A percentile compares a stretch with the other conserved stretches of the same genome.
These are phyloP conservation scores for Penicillium coffeae DNA, from an alignment of 495 filamentous ascomycete species.

Conservation along the genomic window DNA sequence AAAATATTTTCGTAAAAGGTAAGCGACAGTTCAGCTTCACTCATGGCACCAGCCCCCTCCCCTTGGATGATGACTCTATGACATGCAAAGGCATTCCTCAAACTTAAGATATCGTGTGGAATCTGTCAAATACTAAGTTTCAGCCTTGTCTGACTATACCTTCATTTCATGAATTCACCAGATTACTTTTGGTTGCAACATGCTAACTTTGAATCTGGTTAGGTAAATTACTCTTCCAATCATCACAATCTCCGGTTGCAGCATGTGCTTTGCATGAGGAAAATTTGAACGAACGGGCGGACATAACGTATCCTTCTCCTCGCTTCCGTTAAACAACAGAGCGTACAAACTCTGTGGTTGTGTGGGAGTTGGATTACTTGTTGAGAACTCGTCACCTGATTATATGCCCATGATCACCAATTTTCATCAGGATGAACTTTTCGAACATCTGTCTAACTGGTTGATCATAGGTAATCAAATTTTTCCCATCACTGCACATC, in stretches of 20 bases:
- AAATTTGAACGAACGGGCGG: constrained; percentile 97
- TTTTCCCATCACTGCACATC: constrained; percentile 9
- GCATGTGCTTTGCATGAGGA: constrained; percentile 64
- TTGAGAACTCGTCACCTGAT: constrained; percentile 98
- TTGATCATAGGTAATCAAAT: constrained; percentile 29
- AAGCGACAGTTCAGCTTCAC: constrained; percentile 28
- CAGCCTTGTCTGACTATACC: constrained; percentile 92
- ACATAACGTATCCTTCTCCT: constrained; percentile 75
- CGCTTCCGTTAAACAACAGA: constrained; percentile 60
- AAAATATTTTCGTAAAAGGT: constrained; percentile 50
- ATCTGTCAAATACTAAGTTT: constrained; percentile 76
- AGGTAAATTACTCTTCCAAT: constrained; percentile 50
- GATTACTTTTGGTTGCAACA: constrained; percentile 17
- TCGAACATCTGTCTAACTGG: constrained; percentile 14
- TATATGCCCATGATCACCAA: constrained; percentile 31
- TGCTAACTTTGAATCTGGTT: constrained; percentile 40
- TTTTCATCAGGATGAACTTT: constrained; percentile 3
- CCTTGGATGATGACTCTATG: constrained; percentile 75
- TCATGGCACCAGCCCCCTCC: constrained; percentile 15
- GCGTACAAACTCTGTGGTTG: constrained; percentile 87
- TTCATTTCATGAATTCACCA: constrained; percentile 19
- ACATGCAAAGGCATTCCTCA: constrained; percentile 97
- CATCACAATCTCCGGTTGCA: constrained; percentile 12
- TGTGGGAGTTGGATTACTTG: constrained; percentile 71
- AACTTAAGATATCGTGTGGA: constrained; percentile 88